Base-by-base conservation (phyloP, 2,329 filamentous ascomycete species). In the Colletotrichum sublineola region DNA sequence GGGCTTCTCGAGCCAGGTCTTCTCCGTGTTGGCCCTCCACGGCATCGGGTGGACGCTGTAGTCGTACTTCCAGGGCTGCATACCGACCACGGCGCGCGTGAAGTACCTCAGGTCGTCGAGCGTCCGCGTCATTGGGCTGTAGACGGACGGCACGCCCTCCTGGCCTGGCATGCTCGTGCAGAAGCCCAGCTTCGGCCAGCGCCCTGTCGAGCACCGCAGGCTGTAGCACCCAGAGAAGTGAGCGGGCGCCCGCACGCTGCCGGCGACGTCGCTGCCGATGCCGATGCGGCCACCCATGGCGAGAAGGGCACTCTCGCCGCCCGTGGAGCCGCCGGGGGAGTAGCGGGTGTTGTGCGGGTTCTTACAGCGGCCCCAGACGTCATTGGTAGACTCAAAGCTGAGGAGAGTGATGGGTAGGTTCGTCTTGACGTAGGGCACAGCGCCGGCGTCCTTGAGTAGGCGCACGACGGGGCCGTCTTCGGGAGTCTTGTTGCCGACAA, bases 341-440 rank as follows among this genome's bases (percentile, higher is more conserved):
- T 97, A 97, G 50, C 89, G 90, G n/a, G 83, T 82, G 78, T 94
- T 95, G 82, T 97, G 94, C 0, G 95, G 95, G 79, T 97, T 98
- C 20, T 88, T 91, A 75, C 89, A 92, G 42, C 91, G 88, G 11
- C 96, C 95, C 94, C 95, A 98, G 29, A 98, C 85, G 74, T 89
- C 88, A 77, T 91, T 91, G 67, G 90, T 90, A 20, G 93, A 95
- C 81, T 97, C 95, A 77, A 97, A 97, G 69, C 92, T 95, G 52
- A 97, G 86, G 1, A 97, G 87, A 0, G 95, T 97, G 68, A 96
- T 93, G 6, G 95, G 96, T 2, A 97, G 81, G 74, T 96, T 96
- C 0, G 95, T 98, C 86, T 98, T 98, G 75, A 95, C 94, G 79
- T 97, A 97, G 0, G 95, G 95, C 2, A 98, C 88, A 0, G 95